Conservation (phyloP, 23 red algal genomes). For the Cyanidiococcus yangmingshanensis region DNA sequence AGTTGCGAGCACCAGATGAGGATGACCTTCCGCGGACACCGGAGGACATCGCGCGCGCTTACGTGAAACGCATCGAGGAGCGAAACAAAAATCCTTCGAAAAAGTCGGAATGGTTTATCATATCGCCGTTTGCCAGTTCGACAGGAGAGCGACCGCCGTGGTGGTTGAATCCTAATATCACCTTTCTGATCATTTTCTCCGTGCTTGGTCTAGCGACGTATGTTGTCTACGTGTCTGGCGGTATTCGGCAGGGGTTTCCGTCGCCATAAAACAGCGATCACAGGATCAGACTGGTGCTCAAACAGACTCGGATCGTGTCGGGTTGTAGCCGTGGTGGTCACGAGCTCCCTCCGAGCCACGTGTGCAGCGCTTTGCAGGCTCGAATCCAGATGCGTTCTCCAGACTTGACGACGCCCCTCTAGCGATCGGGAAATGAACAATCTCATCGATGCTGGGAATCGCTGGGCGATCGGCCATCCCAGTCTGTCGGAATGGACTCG, state of each 20-base stretch:
- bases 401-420: too few relatives aligned
- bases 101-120: constrained; percentile 67
- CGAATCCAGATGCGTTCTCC: too few relatives aligned
- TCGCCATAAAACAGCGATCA: too few relatives aligned
- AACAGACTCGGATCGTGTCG: too few relatives aligned
- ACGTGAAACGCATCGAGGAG: constrained; percentile 35
- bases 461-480: too few relatives aligned
- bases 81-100: constrained; percentile 34
- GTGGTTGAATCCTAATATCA: constrained; percentile 96
- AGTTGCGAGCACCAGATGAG: constrained; percentile 21
- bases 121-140: constrained; percentile 85
- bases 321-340: too few relatives aligned
- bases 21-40: constrained; percentile 45
- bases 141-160: constrained; percentile 89
- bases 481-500: too few relatives aligned
- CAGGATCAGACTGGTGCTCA: too few relatives aligned
- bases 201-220: constrained; percentile 66
- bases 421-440: too few relatives aligned
- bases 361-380: too few relatives aligned
- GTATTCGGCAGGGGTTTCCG: constrained; percentile 68
- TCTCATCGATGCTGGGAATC: too few relatives aligned
- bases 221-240: constrained; percentile 45
- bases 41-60: constrained; percentile 53
- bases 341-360: too few relatives aligned
- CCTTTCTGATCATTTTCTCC: constrained; percentile 53